Evolutionary conservation across 768 basidiomycete species (phyloP).

Genomic region (Pholiota molesta): DNA sequence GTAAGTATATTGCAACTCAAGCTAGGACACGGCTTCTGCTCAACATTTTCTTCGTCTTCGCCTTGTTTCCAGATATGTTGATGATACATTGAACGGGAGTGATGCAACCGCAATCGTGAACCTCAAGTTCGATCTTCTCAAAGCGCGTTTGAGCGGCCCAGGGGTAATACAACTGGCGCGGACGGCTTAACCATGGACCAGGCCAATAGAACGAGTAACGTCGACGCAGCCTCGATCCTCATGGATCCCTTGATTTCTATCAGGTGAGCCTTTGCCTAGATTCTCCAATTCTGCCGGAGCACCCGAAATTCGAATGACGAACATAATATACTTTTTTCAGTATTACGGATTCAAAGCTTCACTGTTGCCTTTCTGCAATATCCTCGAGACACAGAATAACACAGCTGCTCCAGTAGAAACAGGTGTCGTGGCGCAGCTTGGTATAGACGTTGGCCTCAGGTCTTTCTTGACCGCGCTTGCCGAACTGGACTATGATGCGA

Average conservation of each 20-base stretch:
- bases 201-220: constrained; percentile 39
- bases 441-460: constrained; percentile 37
- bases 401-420: constrained; percentile 38
- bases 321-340: constrained; percentile 22
- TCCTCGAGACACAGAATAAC: constrained; percentile 47
- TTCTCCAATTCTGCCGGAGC: neutral
- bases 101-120: constrained; percentile 36
- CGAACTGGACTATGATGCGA: constrained; percentile 49
- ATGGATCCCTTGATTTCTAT: constrained; percentile 55
- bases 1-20: neutral
- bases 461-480: constrained; percentile 45
- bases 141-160: constrained; percentile 44
- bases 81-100: constrained; percentile 33
- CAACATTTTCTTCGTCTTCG: neutral
- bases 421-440: constrained; percentile 38
- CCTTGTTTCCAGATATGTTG: constrained; percentile 29
- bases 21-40: too few relatives aligned
- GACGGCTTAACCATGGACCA: constrained; percentile 33
- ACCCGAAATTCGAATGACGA: neutral
- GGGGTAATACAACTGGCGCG: constrained; percentile 41
- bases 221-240: constrained; percentile 44
- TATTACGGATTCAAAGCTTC: constrained; percentile 51
- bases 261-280: constrained; percentile 31
- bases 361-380: constrained; percentile 49
- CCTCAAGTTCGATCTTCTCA: constrained; percentile 46